These are phyloP conservation scores for Aureobasidium namibiae DNA, from an alignment of 2,329 filamentous ascomycete species.

Conservation along the genomic window DNA sequence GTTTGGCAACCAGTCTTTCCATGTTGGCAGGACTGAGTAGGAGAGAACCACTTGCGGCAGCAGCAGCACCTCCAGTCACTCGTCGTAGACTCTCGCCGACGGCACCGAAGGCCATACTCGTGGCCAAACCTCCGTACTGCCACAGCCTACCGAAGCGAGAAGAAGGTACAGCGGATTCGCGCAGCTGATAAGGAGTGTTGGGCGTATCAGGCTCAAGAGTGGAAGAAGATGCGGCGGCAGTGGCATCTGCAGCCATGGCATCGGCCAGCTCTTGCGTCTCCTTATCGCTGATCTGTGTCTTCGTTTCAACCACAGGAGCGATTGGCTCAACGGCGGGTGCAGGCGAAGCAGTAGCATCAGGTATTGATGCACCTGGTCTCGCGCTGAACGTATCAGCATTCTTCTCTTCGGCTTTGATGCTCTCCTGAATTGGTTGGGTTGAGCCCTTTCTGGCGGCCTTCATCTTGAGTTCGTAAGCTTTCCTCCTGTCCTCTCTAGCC, in stretches of 20 bases:
- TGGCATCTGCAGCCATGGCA: conserved; percentile 27
- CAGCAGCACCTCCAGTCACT: conserved; percentile 58
- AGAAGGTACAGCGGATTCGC: conserved; percentile 84
- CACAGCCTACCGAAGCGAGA: conserved; percentile 79
- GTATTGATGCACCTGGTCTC: neutral
- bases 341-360: neutral
- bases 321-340: neutral
- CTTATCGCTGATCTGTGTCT: conserved; percentile 11
- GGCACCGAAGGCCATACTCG: conserved; percentile 90
- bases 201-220: neutral
- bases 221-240: conserved; percentile 21
- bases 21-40: conserved; percentile 86
- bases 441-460: conserved; percentile 25
- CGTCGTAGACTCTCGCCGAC: conserved; percentile 78
- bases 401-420: conserved; percentile 19
- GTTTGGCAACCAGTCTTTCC: conserved; percentile 82
- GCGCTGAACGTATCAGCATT: conserved; percentile 31
- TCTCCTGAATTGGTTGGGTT: conserved; percentile 25
- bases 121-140: conserved; percentile 90
- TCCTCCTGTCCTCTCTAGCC: conserved; percentile 14
- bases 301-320: conserved; percentile 5
- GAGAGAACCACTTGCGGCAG: conserved; percentile 55
- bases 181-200: conserved; percentile 53
- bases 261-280: conserved; percentile 15
- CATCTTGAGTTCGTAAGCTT: conserved; percentile 18